A percentile compares a stretch with the other conserved stretches of the same genome.
Conservation (phyloP, 495 filamentous ascomycete genomes). For the Umbilicaria muhlenbergii region DNA sequence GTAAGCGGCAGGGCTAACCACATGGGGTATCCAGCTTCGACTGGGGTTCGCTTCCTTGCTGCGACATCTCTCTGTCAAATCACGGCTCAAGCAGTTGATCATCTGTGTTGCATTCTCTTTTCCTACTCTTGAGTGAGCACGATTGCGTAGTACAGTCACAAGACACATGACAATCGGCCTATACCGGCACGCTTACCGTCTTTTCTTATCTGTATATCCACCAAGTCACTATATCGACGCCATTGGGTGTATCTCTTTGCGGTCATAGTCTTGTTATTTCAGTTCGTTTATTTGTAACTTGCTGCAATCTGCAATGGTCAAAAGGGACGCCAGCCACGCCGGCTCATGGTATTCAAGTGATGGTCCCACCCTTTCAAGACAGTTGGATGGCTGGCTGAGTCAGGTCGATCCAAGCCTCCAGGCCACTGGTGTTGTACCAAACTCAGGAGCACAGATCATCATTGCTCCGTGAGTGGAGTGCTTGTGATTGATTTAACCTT, state of each 20-base stretch:
- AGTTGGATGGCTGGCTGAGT: conserved; percentile 70
- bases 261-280: neutral
- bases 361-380: conserved; percentile 37
- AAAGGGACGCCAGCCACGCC: conserved; percentile 52
- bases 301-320: conserved; percentile 29
- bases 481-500: neutral
- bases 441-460: conserved; percentile 67
- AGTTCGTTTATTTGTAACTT: neutral
- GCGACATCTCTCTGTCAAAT: too few species aligned
- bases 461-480: conserved; percentile 74
- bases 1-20: neutral
- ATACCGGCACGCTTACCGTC: neutral
- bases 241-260: neutral
- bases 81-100: too few species aligned
- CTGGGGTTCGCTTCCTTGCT: neutral
- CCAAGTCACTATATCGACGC: neutral
- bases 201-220: neutral
- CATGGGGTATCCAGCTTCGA: neutral
- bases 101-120: too few species aligned
- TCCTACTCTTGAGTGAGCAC: too few species aligned
- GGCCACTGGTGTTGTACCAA: conserved; percentile 43
- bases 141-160: too few species aligned
- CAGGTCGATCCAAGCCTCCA: conserved; percentile 52
- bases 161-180: too few species aligned
- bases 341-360: conserved; percentile 77